Conservation (phyloP, 176 grass and related monocot species). For the Pharus latifolius region DNA sequence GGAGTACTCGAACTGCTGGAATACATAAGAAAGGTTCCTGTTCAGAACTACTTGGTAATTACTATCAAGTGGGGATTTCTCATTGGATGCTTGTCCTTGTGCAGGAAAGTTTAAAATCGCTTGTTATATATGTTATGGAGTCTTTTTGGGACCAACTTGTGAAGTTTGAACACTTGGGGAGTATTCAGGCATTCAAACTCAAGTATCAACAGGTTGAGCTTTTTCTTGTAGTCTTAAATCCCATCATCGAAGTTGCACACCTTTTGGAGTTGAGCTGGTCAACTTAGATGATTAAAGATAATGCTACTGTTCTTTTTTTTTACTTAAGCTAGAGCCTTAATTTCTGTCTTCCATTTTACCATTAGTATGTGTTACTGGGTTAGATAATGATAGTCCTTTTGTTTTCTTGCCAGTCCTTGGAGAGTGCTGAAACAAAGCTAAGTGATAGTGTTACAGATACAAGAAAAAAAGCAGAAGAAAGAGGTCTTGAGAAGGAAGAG, state of each 20-base stretch:
- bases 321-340: background rate
- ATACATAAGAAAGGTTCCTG: constrained; percentile 80
- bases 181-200: constrained; percentile 82
- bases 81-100: constrained; percentile 16
- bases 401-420: constrained; percentile 52
- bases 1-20: constrained; percentile 86
- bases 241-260: background rate
- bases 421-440: constrained; percentile 52
- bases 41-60: constrained; percentile 9
- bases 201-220: constrained; percentile 82
- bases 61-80: background rate
- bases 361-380: background rate
- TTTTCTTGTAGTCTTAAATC: constrained; percentile 4
- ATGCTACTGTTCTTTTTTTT: background rate
- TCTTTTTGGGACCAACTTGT: constrained; percentile 62
- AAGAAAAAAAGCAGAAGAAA: constrained; percentile 67
- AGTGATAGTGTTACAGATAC: constrained; percentile 38
- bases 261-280: background rate
- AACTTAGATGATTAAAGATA: background rate
- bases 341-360: constrained; percentile 6
- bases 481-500: constrained; percentile 98
- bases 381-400: constrained; percentile 3
- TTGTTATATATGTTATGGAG: constrained; percentile 68
- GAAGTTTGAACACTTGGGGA: constrained; percentile 72
- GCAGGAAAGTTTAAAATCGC: constrained; percentile 78